phyloP scores from a whole-genome alignment of 148 eudicot genomes.

The Amaranthus palmeri region DNA sequence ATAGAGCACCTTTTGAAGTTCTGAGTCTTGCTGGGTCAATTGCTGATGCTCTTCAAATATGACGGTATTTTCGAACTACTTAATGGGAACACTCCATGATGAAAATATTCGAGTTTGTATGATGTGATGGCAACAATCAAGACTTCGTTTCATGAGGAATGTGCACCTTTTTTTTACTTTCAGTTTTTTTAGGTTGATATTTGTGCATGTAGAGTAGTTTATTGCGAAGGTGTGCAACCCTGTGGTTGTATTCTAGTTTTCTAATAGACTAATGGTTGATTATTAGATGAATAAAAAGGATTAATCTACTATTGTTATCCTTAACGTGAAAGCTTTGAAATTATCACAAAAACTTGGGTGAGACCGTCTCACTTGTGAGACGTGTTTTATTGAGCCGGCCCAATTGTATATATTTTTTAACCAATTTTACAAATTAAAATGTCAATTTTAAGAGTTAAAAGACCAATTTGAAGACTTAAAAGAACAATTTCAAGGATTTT shows the following conservation, averaged over 20 bases:
- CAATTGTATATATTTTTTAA: no score
- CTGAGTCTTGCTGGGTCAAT: conserved; percentile 92
- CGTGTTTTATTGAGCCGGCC: no score
- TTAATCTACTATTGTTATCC: not conserved
- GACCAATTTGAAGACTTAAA: no score
- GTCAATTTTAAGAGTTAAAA: no score
- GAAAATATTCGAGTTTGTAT: not conserved
- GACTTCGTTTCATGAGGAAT: not conserved
- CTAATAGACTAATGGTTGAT: not conserved
- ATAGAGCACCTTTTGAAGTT: conserved; percentile 83
- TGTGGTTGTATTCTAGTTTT: no score
- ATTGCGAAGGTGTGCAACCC: no score
- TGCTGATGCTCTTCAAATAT: conserved; percentile 90
- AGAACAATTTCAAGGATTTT: no score
- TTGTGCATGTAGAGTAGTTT: not conserved
- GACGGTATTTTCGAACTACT: conserved; percentile 5
- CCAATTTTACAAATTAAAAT: no score
- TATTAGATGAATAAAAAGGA: not conserved
- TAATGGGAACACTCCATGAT: not conserved
- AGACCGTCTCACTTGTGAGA: no score
- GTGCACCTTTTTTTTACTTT: not conserved
- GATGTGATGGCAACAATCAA: not conserved
- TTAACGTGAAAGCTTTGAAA: not conserved
- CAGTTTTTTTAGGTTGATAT: not conserved
- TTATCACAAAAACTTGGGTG: no score